Percentiles rank a stretch among this genome's conserved stretches.
Conservation (phyloP, 2,329 filamentous ascomycete genomes). For the Apiospora arundinis region DNA sequence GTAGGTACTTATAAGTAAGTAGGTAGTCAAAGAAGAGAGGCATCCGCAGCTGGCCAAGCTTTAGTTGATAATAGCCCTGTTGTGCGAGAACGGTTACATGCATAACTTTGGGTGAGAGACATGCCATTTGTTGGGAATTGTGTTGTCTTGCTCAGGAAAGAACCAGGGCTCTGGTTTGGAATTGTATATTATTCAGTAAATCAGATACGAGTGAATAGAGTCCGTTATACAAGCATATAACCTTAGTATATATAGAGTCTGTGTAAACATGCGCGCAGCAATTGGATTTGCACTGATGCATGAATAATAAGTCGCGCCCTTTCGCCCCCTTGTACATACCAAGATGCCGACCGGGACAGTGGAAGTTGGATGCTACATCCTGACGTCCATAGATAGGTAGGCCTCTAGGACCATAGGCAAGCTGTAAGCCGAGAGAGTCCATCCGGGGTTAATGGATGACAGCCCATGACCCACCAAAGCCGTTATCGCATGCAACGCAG, state of each 20-base stretch:
- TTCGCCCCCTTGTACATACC: no score
- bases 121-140: neutral
- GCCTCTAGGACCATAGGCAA: no score
- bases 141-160: neutral
- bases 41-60: neutral
- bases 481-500: slow-evolving; percentile 11
- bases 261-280: neutral
- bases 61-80: neutral
- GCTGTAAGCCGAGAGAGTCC: slow-evolving; percentile 12
- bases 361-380: neutral
- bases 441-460: neutral
- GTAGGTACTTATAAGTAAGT: no score
- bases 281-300: neutral
- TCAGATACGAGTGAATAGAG: neutral
- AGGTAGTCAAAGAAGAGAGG: neutral
- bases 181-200: neutral
- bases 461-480: neutral
- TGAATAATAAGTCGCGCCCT: neutral
- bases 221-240: neutral
- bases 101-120: neutral
- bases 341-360: slow-evolving; percentile 10
- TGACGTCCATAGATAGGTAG: neutral
- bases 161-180: neutral
- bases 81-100: neutral
- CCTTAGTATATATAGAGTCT: neutral